Conservation (phyloP, 1,139 yeast species). For the Magnusiomyces paraingens region DNA sequence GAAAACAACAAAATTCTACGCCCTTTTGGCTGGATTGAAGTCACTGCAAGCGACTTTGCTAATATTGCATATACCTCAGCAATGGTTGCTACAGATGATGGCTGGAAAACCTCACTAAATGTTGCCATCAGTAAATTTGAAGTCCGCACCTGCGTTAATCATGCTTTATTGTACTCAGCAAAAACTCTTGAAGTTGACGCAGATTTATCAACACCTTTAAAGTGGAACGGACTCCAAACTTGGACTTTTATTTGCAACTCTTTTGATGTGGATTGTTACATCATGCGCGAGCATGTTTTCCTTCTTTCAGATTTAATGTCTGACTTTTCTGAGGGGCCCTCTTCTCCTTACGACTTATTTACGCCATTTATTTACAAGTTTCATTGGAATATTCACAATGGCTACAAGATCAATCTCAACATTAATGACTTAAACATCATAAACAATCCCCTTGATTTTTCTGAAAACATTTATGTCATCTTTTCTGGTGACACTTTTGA, state of each 20-base stretch:
- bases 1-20: slow-evolving; percentile 31
- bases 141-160: slow-evolving; percentile 78
- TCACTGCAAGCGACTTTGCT: slow-evolving; percentile 53
- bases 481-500: slow-evolving; percentile 59
- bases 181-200: slow-evolving; percentile 51
- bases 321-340: slow-evolving; percentile 74
- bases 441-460: slow-evolving; percentile 78
- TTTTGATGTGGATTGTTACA: slow-evolving; percentile 49
- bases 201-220: slow-evolving; percentile 59
- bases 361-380: slow-evolving; percentile 61
- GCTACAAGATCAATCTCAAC: slow-evolving; percentile 61
- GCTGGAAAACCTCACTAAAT: slow-evolving; percentile 51
- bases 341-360: slow-evolving; percentile 63
- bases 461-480: slow-evolving; percentile 69
- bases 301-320: slow-evolving; percentile 64
- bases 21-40: slow-evolving; percentile 90
- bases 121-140: slow-evolving; percentile 54
- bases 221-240: slow-evolving; percentile 71
- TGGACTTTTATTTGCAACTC: slow-evolving; percentile 62
- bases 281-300: slow-evolving; percentile 78
- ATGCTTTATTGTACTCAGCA: slow-evolving; percentile 67
- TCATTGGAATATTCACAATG: slow-evolving; percentile 49
- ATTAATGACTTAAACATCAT: slow-evolving; percentile 84
- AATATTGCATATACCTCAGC: slow-evolving; percentile 44
- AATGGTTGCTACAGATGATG: slow-evolving; percentile 48